Conservation (phyloP, 2,329 filamentous ascomycete species). For the Macrophomina phaseolina region DNA sequence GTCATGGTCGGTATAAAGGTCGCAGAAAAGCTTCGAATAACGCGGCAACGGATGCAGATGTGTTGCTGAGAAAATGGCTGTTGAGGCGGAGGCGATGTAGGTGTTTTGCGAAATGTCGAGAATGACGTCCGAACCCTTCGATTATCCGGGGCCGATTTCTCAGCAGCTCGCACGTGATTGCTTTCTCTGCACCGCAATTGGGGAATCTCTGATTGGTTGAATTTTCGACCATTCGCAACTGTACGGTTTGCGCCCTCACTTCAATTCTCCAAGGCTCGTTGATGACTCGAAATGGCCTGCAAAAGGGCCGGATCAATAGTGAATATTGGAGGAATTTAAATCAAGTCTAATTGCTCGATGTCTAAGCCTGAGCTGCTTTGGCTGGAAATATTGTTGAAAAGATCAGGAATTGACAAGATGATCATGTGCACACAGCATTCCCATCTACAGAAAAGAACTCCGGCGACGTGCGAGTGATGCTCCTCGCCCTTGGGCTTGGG, state of each 20-base stretch:
- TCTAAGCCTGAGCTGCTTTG: no score
- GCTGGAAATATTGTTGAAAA: no score
- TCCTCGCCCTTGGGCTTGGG: no score
- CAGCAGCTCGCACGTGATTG: conserved; percentile 23
- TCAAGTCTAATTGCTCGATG: no score
- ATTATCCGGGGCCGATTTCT: conserved; percentile 18
- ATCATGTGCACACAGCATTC: no score
- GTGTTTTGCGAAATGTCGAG: conserved; percentile 6
- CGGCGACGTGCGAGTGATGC: no score
- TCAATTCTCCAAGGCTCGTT: no score
- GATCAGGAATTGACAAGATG: no score
- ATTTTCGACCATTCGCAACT: neutral
- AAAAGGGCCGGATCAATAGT: no score
- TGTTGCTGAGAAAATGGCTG: neutral
- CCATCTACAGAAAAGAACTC: no score
- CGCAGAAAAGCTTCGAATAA: neutral
- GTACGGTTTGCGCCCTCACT: neutral
- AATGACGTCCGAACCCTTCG: conserved; percentile 12
- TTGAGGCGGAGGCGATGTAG: conserved; percentile 1
- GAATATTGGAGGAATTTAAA: no score
- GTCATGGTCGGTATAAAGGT: conserved; percentile 35
- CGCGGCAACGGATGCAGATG: neutral
- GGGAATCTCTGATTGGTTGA: conserved; percentile 6
- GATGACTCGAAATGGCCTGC: neutral
- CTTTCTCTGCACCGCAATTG: conserved; percentile 8